Percentiles rank a stretch among this genome's conserved stretches.
phyloP scores from a whole-genome alignment of 345 rosid species.

The Murraya koenigii region DNA sequence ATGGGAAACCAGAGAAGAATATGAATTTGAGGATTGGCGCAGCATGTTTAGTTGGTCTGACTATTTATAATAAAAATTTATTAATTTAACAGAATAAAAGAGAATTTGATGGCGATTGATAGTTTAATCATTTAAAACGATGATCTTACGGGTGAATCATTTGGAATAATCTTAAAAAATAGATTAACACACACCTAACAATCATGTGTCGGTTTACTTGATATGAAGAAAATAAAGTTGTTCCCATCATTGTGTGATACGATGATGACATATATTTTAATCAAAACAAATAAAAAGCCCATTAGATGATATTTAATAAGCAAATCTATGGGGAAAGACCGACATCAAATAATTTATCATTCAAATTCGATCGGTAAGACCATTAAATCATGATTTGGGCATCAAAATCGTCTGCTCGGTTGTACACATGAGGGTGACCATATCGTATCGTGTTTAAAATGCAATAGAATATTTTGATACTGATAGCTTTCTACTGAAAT shows the following conservation, averaged over 20 bases:
- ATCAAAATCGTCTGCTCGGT: slow-evolving; percentile 1
- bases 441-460: not conserved
- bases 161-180: not conserved
- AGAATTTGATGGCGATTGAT: slow-evolving; percentile 17
- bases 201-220: slow-evolving; percentile 11
- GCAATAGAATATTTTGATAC: not conserved
- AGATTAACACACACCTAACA: not conserved
- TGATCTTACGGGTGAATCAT: slow-evolving; percentile 3
- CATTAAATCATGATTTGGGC: slow-evolving; percentile 14
- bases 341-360: slow-evolving; percentile 1
- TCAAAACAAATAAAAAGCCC: slow-evolving; percentile 1
- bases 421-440: slow-evolving; percentile 2
- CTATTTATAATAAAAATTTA: not conserved
- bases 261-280: slow-evolving; percentile 1
- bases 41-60: slow-evolving; percentile 40
- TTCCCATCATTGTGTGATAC: slow-evolving; percentile 14
- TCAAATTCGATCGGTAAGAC: not conserved
- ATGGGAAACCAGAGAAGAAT: not conserved
- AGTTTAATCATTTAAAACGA: slow-evolving; percentile 32
- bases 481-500: not conserved
- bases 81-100: slow-evolving; percentile 11
- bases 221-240: slow-evolving; percentile 30
- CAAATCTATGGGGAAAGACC: slow-evolving; percentile 20
- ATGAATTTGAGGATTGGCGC: slow-evolving; percentile 9
- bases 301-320: slow-evolving; percentile 7